A percentile compares a stretch with the other conserved stretches of the same genome.
Evolutionary conservation across 2,329 filamentous ascomycete genomes (phyloP).

Genomic region (Malbranchea zuffiana): DNA sequence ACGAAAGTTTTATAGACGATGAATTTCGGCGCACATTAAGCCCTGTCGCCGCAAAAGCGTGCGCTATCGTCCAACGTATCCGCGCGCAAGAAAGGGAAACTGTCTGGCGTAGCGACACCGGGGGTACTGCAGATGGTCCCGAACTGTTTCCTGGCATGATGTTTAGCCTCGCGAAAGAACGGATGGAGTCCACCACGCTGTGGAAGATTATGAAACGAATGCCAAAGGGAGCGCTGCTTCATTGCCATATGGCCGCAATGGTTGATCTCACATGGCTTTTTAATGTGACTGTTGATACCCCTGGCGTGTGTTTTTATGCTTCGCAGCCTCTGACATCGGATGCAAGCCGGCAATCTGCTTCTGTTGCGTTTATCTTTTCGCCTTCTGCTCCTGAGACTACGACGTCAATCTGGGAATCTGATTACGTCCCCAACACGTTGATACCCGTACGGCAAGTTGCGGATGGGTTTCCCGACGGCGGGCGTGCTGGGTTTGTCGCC

Average conservation of each 20-base stretch:
- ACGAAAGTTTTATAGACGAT: constrained; percentile 17
- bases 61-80: constrained; percentile 68
- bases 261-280: constrained; percentile 76
- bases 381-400: constrained; percentile 31
- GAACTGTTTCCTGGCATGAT: constrained; percentile 82
- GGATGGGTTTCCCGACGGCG: constrained; percentile 62
- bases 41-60: constrained; percentile 65
- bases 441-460: constrained; percentile 54
- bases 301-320: constrained; percentile 61
- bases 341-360: constrained; percentile 43
- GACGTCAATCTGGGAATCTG: constrained; percentile 53
- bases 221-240: constrained; percentile 75
- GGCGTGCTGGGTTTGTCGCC: constrained; percentile 57
- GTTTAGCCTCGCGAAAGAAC: constrained; percentile 76
- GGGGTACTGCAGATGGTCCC: constrained; percentile 53
- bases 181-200: constrained; percentile 72
- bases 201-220: constrained; percentile 77
- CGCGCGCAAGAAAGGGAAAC: constrained; percentile 63
- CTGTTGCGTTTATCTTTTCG: constrained; percentile 53
- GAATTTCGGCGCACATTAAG: constrained; percentile 48
- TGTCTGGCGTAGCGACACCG: constrained; percentile 64
- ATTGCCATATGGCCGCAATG: constrained; percentile 86
- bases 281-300: constrained; percentile 55
- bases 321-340: constrained; percentile 46
- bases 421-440: constrained; percentile 50